phyloP scores from a whole-genome alignment of 345 rosid genomes.

The Arabis hirsuta region DNA sequence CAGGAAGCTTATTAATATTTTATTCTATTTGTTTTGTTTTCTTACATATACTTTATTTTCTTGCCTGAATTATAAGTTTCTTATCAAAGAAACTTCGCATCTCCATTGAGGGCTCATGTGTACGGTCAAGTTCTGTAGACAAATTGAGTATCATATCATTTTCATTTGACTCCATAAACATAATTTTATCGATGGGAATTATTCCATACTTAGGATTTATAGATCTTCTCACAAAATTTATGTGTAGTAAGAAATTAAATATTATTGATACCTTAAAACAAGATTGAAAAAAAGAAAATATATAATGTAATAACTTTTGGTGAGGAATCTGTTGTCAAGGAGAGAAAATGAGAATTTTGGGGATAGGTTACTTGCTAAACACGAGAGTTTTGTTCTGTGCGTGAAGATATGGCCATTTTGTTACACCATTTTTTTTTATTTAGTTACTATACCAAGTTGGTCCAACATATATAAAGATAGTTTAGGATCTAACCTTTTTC shows the following conservation, averaged over 20 bases:
- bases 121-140: not conserved
- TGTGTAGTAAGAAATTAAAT: slow-evolving; percentile 1
- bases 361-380: slow-evolving; percentile 40
- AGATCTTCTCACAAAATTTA: not conserved
- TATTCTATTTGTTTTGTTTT: slow-evolving; percentile 11
- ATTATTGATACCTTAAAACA: not conserved
- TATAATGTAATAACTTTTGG: slow-evolving; percentile 22
- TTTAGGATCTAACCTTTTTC: slow-evolving; percentile 8
- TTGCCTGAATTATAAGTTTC: slow-evolving; percentile 14
- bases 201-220: not conserved
- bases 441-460: slow-evolving; percentile 27
- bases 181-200: not conserved
- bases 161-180: not conserved
- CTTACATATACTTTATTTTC: slow-evolving; percentile 5
- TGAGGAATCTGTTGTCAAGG: slow-evolving; percentile 33
- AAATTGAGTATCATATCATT: not conserved
- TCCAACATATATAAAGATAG: slow-evolving; percentile 26
- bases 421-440: not conserved
- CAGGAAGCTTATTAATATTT: slow-evolving; percentile 8
- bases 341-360: slow-evolving; percentile 3
- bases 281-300: not conserved
- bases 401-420: slow-evolving; percentile 37
- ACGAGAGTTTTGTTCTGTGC: slow-evolving; percentile 45
- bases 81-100: slow-evolving; percentile 28
- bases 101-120: slow-evolving; percentile 25